These are phyloP conservation scores for Citeromyces matritensis DNA, from an alignment of 805 yeast genomes.

Conservation along the genomic window DNA sequence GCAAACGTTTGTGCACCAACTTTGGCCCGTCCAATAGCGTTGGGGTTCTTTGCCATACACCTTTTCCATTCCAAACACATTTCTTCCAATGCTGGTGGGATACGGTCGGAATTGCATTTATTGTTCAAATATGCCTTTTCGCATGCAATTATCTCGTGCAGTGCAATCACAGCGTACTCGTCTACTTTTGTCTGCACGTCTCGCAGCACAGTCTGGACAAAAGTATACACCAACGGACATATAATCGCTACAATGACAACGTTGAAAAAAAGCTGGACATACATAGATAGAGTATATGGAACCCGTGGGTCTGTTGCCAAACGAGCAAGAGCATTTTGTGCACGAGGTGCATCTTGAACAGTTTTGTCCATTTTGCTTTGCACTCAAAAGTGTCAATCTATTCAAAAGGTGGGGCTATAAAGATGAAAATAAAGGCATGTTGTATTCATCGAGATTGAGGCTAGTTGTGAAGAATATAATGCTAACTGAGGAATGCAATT, in stretches of 20 bases:
- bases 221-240: conserved; percentile 32
- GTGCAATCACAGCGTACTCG: conserved; percentile 39
- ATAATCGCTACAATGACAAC: conserved; percentile 30
- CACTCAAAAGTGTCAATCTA: no score
- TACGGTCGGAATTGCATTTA: conserved; percentile 45
- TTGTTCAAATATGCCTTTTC: conserved; percentile 54
- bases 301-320: conserved; percentile 31
- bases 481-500: no score
- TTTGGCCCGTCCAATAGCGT: conserved; percentile 41
- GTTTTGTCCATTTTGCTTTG: no score
- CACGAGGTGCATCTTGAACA: no score
- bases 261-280: conserved; percentile 51
- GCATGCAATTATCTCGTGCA: conserved; percentile 56
- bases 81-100: conserved; percentile 65
- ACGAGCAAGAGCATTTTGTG: no score
- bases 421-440: no score
- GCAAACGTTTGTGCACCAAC: conserved; percentile 76
- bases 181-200: conserved; percentile 67
- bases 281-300: conserved; percentile 45
- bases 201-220: conserved; percentile 32
- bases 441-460: no score
- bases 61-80: conserved; percentile 62
- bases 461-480: no score
- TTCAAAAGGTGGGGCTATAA: no score
- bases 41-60: conserved; percentile 76